Base-by-base conservation (phyloP, 1,284 basidiomycete species). In the Cutaneotrichosporon sp. region DNA sequence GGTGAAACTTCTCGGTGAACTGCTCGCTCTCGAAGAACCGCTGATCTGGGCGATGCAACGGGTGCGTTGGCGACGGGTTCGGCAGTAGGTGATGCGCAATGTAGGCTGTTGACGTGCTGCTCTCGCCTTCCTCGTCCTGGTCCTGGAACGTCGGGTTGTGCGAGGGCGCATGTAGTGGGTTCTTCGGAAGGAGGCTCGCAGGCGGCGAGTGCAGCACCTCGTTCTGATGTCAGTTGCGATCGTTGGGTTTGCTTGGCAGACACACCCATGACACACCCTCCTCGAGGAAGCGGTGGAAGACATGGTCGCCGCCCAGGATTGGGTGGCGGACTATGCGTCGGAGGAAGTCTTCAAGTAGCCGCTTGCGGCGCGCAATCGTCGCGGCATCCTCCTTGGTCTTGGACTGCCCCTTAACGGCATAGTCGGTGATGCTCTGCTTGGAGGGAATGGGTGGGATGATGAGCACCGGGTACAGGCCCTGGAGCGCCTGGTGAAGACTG, bases 381-480 rank as follows among this genome's bases (percentile, higher is more conserved):
- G 89, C 87, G 1, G 90, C 88, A 75, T 99, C 97, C 76, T 99
- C 95, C 77, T 97, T 98, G 13, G 96, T 96, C 81, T 96, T 97
- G 18, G 86, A 89, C 77, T 97, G 96, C 5, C 80, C 80, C 81
- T 98, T 97, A 66, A 95, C 90, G 0, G 97, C 97, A 83, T 99
- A 99, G 75, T 99, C 97, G 32, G 92, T 87, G 34, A 99, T 84
- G 2, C 90, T 90, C 81, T 99, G 95, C 81, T 99, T 99, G 5
- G 91, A 94, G 0, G 97, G 97, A 67, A 99, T 97, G 42, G 97
- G 97, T 1, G 97, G 96, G 67, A 99, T 90, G 74, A 99, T 98
- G 70, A 96, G 83, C 14, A 95, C 97, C 0, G 97, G 97, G 79
- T 99, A 97, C 60, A 99, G 85, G 69, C 88, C 91, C 53, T 88